Percentiles rank a stretch among this genome's conserved stretches.
These are phyloP conservation scores for Puccinia novopanici DNA, from an alignment of 1,284 basidiomycete species.

Conservation along the genomic window DNA sequence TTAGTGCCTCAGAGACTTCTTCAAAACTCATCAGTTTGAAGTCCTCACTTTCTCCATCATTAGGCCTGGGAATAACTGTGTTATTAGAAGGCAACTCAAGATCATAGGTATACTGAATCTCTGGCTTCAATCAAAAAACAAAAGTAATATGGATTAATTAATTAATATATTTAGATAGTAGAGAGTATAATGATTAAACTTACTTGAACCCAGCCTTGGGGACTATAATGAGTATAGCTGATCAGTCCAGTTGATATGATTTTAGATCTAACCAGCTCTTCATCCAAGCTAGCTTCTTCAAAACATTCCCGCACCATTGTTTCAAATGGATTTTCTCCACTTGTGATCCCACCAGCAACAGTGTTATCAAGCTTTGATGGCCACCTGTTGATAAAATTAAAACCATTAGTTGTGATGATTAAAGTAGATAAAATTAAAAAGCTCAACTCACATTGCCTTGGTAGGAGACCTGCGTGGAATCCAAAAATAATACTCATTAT, in stretches of 20 bases:
- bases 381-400: not conserved
- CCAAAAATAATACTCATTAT: slow-evolving; percentile 67
- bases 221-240: slow-evolving; percentile 57
- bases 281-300: slow-evolving; percentile 82
- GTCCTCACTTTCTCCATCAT: slow-evolving; percentile 88
- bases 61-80: slow-evolving; percentile 69
- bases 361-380: slow-evolving; percentile 52
- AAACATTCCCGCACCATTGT: slow-evolving; percentile 85
- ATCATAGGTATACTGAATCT: slow-evolving; percentile 72
- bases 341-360: slow-evolving; percentile 65
- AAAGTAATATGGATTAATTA: not conserved
- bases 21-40: slow-evolving; percentile 65
- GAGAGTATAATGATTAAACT: not conserved
- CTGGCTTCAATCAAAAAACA: slow-evolving; percentile 67
- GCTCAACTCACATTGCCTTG: slow-evolving; percentile 74
- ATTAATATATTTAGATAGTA: not conserved
- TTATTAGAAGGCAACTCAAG: slow-evolving; percentile 67
- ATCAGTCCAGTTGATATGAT: slow-evolving; percentile 67
- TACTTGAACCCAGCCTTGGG: slow-evolving; percentile 54
- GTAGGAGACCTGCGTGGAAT: slow-evolving; percentile 79
- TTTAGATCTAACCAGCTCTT: slow-evolving; percentile 66
- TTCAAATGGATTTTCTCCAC: slow-evolving; percentile 73
- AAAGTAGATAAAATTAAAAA: too few species aligned
- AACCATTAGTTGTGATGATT: not conserved
- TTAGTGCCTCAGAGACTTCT: not conserved